These are phyloP conservation scores for Teratosphaeria nubilosa DNA, from an alignment of 2,329 filamentous ascomycete genomes.

Conservation along the genomic window DNA sequence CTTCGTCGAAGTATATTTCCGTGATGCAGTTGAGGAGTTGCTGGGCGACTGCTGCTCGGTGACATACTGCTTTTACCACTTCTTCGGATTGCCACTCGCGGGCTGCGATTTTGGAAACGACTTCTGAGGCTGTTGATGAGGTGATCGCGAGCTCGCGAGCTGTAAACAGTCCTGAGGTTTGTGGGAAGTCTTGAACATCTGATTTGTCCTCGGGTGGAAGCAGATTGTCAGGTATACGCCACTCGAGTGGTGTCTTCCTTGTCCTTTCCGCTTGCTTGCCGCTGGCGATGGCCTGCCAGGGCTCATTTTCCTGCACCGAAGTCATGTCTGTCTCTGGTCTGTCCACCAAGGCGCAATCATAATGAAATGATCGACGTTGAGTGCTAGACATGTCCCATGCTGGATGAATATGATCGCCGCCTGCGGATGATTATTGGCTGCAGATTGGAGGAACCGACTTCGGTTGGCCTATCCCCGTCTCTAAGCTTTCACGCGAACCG, in stretches of 20 bases:
- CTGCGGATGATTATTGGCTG: neutral
- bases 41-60: neutral
- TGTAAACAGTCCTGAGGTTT: neutral
- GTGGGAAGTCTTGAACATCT: neutral
- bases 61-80: neutral
- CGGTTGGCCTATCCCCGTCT: neutral
- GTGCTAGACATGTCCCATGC: neutral
- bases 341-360: neutral
- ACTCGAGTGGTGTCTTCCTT: neutral
- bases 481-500: too few species aligned
- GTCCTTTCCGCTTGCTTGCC: neutral
- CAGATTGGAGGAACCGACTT: neutral
- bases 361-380: neutral
- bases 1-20: conserved; percentile 4
- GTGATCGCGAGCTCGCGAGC: neutral
- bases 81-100: neutral
- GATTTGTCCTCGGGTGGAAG: neutral
- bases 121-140: neutral
- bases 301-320: neutral
- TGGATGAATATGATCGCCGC: neutral
- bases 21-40: conserved; percentile 3
- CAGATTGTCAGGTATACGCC: neutral
- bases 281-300: neutral
- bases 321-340: neutral
- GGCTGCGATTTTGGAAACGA: neutral